These are phyloP conservation scores for Dipteronia sinensis DNA, from an alignment of 345 rosid genomes.

Conservation along the genomic window DNA sequence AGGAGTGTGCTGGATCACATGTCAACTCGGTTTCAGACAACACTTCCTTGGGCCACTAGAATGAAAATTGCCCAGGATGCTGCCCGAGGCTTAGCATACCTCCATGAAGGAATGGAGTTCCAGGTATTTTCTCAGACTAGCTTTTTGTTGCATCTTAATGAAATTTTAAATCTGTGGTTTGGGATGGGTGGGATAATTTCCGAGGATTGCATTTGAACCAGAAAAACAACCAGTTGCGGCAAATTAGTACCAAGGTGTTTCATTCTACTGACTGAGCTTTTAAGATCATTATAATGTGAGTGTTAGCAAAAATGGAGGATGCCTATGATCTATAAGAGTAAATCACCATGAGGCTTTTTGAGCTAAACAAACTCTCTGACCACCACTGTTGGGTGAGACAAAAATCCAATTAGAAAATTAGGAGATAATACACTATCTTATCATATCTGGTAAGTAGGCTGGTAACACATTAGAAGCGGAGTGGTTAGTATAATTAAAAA, in stretches of 20 bases:
- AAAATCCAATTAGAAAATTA: too few species aligned
- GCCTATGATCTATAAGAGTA: too few species aligned
- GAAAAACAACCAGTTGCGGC: background rate
- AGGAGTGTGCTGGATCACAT: slow-evolving; percentile 92
- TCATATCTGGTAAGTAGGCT: too few species aligned
- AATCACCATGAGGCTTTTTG: too few species aligned
- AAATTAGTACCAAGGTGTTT: background rate
- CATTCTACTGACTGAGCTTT: background rate
- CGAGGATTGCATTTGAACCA: background rate
- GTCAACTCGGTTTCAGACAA: slow-evolving; percentile 52
- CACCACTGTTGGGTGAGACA: too few species aligned
- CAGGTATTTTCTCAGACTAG: slow-evolving; percentile 51
- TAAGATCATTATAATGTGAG: too few species aligned
- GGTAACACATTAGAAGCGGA: too few species aligned
- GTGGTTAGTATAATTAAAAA: too few species aligned
- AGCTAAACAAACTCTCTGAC: too few species aligned
- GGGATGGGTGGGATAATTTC: background rate
- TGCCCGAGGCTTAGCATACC: slow-evolving; percentile 84
- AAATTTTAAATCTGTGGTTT: background rate
- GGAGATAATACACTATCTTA: too few species aligned
- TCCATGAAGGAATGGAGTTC: slow-evolving; percentile 94
- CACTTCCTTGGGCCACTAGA: slow-evolving; percentile 81
- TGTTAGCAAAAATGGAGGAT: too few species aligned
- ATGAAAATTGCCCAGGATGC: slow-evolving; percentile 84
- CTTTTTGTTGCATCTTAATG: background rate